Percentiles rank a stretch among this genome's conserved stretches.
Evolutionary conservation across 1,139 yeast species (phyloP).

Genomic region (Kodamaea fungicola): DNA sequence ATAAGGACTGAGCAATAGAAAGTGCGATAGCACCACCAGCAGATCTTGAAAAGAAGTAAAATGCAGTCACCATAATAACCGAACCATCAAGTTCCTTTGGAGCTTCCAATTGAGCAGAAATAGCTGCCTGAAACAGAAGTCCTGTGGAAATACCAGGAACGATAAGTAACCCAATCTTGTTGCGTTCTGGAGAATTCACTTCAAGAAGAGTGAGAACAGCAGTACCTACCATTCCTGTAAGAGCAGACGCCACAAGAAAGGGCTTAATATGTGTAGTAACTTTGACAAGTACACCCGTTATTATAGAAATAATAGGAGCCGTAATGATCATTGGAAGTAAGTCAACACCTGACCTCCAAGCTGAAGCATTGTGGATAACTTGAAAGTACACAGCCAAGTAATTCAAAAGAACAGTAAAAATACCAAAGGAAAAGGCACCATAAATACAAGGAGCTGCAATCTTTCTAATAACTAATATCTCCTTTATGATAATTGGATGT

Average conservation of each 20-base stretch:
- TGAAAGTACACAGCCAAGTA: slow-evolving; percentile 33
- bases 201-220: slow-evolving; percentile 32
- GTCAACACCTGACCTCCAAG: slow-evolving; percentile 39
- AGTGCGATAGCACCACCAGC: slow-evolving; percentile 30
- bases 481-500: slow-evolving; percentile 45
- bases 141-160: slow-evolving; percentile 31
- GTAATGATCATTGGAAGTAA: slow-evolving; percentile 36
- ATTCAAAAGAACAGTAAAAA: slow-evolving; percentile 9
- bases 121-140: slow-evolving; percentile 25
- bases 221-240: slow-evolving; percentile 30
- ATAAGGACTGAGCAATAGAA: slow-evolving; percentile 18
- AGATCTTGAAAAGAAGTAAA: slow-evolving; percentile 28
- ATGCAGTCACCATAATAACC: slow-evolving; percentile 34
- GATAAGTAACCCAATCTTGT: slow-evolving; percentile 35
- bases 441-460: slow-evolving; percentile 8
- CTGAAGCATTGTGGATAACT: slow-evolving; percentile 27
- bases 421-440: slow-evolving; percentile 7
- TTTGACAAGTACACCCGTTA: slow-evolving; percentile 27
- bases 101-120: slow-evolving; percentile 32
- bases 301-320: slow-evolving; percentile 28
- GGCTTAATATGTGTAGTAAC: slow-evolving; percentile 32
- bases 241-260: slow-evolving; percentile 22
- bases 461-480: slow-evolving; percentile 44
- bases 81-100: slow-evolving; percentile 34
- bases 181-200: slow-evolving; percentile 24